Conservation (phyloP, 208 protist species). For the Trypanosoma melophagium region DNA sequence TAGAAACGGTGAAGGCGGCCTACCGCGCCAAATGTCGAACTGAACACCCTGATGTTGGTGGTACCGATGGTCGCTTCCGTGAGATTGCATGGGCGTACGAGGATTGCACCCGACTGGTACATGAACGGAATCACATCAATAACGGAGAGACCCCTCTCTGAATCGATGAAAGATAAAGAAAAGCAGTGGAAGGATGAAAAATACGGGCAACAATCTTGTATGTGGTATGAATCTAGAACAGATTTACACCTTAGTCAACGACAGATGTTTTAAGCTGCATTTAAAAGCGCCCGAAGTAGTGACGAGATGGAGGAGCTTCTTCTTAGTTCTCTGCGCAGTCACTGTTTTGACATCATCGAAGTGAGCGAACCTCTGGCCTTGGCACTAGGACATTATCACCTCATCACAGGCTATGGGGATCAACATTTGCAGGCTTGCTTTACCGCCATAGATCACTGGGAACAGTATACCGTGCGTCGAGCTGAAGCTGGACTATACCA, state of each 20-base stretch:
- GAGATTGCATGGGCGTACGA: conserved; percentile 29
- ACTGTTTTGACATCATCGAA: conserved; percentile 24
- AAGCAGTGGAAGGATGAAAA: conserved; percentile 21
- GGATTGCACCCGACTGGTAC: conserved; percentile 17
- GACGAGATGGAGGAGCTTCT: conserved; percentile 27
- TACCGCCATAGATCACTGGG: conserved; percentile 19
- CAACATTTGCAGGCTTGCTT: conserved; percentile 20
- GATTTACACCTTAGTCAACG: conserved; percentile 4
- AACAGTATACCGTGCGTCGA: conserved; percentile 10
- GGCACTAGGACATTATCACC: conserved; percentile 16
- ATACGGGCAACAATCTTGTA: background rate
- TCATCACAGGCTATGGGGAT: conserved; percentile 19
- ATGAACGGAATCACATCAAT: background rate
- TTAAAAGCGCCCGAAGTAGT: conserved; percentile 7
- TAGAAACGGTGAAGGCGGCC: conserved; percentile 22
- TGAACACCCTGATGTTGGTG: conserved; percentile 37
- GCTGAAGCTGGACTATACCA: conserved; percentile 18
- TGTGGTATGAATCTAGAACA: conserved; percentile 10
- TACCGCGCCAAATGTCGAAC: conserved; percentile 31
- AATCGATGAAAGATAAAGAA: too few relatives aligned
- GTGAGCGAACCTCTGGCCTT: conserved; percentile 16
- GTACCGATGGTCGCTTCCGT: conserved; percentile 28
- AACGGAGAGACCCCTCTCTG: background rate
- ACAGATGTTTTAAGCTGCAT: conserved; percentile 19
- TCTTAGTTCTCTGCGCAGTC: conserved; percentile 7